Percentiles rank a stretch among this genome's conserved stretches.
phyloP scores from a whole-genome alignment of 176 grass and related monocot genomes.

The Microstegium vimineum region DNA sequence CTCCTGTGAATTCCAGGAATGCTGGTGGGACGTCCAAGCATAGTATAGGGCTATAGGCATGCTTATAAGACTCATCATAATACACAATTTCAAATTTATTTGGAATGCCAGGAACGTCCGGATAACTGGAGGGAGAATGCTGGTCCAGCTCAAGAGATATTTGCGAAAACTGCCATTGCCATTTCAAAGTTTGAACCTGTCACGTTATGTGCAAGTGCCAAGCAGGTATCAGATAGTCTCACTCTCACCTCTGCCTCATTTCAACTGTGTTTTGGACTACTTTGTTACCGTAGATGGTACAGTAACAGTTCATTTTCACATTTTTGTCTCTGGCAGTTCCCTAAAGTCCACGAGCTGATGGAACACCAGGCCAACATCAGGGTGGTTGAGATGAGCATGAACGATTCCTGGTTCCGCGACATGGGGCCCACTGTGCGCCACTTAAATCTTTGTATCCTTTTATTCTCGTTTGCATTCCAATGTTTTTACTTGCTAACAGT shows the following conservation, averaged over 20 bases:
- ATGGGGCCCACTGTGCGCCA: slow-evolving; percentile 74
- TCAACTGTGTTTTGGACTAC: neutral
- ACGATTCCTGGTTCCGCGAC: slow-evolving; percentile 96
- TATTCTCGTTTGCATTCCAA: neutral
- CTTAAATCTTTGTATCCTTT: neutral
- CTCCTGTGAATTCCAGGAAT: too few species aligned
- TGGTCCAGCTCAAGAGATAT: slow-evolving; percentile 52
- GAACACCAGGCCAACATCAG: slow-evolving; percentile 54
- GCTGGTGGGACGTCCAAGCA: too few species aligned
- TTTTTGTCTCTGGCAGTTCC: slow-evolving; percentile 41
- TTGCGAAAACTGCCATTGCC: slow-evolving; percentile 53
- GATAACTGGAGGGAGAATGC: slow-evolving; percentile 88
- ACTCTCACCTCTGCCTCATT: neutral
- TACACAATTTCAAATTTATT: neutral
- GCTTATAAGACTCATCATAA: too few species aligned
- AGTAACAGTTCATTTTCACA: neutral
- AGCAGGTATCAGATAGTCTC: slow-evolving; percentile 39
- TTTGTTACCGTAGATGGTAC: neutral
- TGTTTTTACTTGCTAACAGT: slow-evolving; percentile 31
- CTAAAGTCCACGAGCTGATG: slow-evolving; percentile 50
- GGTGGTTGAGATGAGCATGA: slow-evolving; percentile 97
- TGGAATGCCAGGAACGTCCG: slow-evolving; percentile 61
- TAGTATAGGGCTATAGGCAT: too few species aligned
- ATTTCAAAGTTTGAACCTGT: slow-evolving; percentile 87
- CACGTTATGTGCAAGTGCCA: slow-evolving; percentile 67